Evolutionary conservation across 2,329 filamentous ascomycete species (phyloP).

Genomic region (Pseudogymnoascus sp.): DNA sequence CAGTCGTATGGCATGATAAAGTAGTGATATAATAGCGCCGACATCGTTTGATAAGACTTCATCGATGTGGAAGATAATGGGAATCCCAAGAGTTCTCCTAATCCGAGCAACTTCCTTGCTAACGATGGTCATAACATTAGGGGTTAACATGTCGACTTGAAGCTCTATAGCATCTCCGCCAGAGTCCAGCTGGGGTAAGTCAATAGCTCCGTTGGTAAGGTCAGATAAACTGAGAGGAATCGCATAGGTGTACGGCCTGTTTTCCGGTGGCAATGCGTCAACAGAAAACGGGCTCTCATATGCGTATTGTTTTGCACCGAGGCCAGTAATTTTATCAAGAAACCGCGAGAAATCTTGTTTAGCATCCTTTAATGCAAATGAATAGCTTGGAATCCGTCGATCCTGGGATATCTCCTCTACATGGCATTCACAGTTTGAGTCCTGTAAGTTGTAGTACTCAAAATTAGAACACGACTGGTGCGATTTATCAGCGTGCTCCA

Average conservation of each 20-base stretch:
- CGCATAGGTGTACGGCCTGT: constrained; percentile 59
- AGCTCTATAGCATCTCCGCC: constrained; percentile 54
- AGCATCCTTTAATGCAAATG: constrained; percentile 43
- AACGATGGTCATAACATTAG: constrained; percentile 41
- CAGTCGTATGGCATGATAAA: constrained; percentile 57
- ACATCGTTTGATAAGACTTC: constrained; percentile 24
- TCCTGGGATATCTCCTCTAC: constrained; percentile 34
- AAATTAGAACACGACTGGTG: constrained; percentile 51
- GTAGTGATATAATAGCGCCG: constrained; percentile 29
- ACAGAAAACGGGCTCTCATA: constrained; percentile 55
- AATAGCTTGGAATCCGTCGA: constrained; percentile 37
- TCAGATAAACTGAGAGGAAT: constrained; percentile 54
- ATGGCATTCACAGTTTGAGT: constrained; percentile 31
- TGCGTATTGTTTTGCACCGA: constrained; percentile 43
- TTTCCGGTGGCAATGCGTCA: constrained; percentile 51
- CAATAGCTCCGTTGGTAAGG: constrained; percentile 43
- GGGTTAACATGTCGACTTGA: constrained; percentile 50
- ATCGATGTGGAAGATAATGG: constrained; percentile 52
- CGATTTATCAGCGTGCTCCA: constrained; percentile 37
- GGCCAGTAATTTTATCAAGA: constrained; percentile 50
- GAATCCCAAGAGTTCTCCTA: constrained; percentile 47
- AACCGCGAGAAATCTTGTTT: constrained; percentile 56
- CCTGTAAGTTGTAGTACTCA: constrained; percentile 55
- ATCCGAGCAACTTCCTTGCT: constrained; percentile 51
- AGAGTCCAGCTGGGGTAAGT: constrained; percentile 48